Evolutionary conservation across 345 rosid species (phyloP), one percentile per base, ranked within the genome.

Genomic region (Triadica sebifera): DNA sequence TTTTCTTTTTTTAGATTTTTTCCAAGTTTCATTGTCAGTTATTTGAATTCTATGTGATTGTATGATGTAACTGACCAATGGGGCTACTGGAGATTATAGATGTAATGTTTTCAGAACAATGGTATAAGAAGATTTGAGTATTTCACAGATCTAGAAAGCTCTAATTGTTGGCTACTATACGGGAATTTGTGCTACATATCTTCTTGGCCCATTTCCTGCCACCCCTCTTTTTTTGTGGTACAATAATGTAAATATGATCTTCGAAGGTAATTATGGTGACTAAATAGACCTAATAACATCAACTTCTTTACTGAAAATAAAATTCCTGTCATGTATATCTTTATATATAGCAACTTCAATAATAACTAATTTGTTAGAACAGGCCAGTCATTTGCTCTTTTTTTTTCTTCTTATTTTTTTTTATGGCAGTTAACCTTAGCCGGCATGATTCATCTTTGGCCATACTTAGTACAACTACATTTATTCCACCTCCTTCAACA

Each of bases 401-500:
- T 24, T 70, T 61, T 16, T 39, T 37, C 12, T 81, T n/a, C n/a
- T n/a, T n/a, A n/a, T n/a, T n/a, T n/a, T n/a, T n/a, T n/a, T n/a
- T n/a, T n/a, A n/a, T n/a, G 73, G 89, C 92, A 89, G 96, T 93
- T 73, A 85, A 80, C 84, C 86, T 87, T 67, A 93, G 92, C 67
- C 90, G 78, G 79, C 94, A 88, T 77, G 93, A 91, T 81, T 83
- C 94, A 6, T 79, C 87, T 39, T 66, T 85, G 38, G 85, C 88
- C 3, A 78, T 85, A 39, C 89, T 76, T 24, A 77, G 84, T 81
- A 86, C 93, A 46, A 84, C 91, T 51, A 83, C 88, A 0, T 88
- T 87, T 84, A 83, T 90, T 24, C 94, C 91, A 3, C 94, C 94
- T 59, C 93, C 90, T 77, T 87, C 95, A 75, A 90, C 95, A 61